Evolutionary conservation across 2,329 filamentous ascomycete genomes (phyloP).

Genomic region (Diaporthe aspalathi): DNA sequence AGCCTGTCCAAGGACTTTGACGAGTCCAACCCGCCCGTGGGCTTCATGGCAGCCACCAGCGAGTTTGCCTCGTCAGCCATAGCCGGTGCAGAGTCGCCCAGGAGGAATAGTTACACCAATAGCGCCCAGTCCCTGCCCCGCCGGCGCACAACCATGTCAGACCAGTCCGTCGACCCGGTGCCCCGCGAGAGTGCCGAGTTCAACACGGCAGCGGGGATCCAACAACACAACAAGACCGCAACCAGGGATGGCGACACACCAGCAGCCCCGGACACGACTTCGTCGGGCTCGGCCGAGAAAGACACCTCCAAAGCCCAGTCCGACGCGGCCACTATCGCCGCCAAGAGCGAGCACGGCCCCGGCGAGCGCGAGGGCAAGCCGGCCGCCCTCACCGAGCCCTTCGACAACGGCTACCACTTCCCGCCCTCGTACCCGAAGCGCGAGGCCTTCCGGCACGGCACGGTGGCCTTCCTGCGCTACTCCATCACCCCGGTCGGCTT

Average conservation of each 20-base stretch:
- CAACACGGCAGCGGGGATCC: background rate
- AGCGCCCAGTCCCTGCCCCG: conserved; percentile 12
- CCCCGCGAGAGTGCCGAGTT: conserved; percentile 28
- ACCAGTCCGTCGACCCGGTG: conserved; percentile 13
- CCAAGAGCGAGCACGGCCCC: conserved; percentile 41
- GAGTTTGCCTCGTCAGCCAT: conserved; percentile 56
- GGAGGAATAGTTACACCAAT: conserved; percentile 35
- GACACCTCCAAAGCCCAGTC: conserved; percentile 36
- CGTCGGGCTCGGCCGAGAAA: conserved; percentile 18
- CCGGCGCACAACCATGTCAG: conserved; percentile 31
- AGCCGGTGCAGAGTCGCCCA: conserved; percentile 37
- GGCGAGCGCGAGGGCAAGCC: conserved; percentile 35
- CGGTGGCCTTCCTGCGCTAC: conserved; percentile 77
- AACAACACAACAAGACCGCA: background rate
- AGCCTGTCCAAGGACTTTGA: conserved; percentile 51
- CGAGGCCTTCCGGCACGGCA: conserved; percentile 67
- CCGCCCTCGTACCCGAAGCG: conserved; percentile 70
- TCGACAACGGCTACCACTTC: conserved; percentile 75
- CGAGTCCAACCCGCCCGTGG: conserved; percentile 58
- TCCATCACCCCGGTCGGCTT: conserved; percentile 81
- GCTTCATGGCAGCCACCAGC: conserved; percentile 61
- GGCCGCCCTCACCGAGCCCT: conserved; percentile 53
- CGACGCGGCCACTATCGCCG: conserved; percentile 44
- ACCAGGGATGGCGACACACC: background rate
- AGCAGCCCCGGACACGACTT: background rate